Conservation (phyloP, 805 yeast species). For the Priceomyces fermenticarens region DNA sequence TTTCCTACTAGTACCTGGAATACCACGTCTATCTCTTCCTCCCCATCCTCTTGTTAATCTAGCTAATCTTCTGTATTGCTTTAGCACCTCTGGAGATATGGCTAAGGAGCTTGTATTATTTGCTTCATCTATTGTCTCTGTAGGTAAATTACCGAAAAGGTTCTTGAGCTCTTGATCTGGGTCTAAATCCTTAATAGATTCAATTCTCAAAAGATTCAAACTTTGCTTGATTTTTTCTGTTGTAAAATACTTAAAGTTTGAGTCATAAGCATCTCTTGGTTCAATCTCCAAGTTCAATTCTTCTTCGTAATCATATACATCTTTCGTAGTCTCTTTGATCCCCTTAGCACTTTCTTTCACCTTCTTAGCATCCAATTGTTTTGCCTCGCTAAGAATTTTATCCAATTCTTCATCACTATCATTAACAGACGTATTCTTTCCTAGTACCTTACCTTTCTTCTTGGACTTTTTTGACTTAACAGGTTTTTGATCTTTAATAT, state of each 20-base stretch:
- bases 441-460: conserved; percentile 3
- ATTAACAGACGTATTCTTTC: conserved; percentile 4
- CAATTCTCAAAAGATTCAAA: conserved; percentile 41
- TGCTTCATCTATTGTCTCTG: conserved; percentile 69
- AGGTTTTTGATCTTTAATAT: conserved; percentile 10
- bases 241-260: conserved; percentile 47
- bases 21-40: conserved; percentile 67
- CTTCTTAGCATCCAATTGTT: conserved; percentile 18
- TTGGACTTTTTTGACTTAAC: conserved; percentile 22
- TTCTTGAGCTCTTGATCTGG: conserved; percentile 72
- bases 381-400: conserved; percentile 45
- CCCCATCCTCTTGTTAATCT: conserved; percentile 78
- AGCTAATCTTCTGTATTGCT: conserved; percentile 57
- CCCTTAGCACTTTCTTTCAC: conserved; percentile 2
- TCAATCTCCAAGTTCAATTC: conserved; percentile 19
- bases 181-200: conserved; percentile 53
- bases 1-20: conserved; percentile 74
- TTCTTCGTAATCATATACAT: conserved; percentile 22
- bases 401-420: conserved; percentile 62
- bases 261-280: conserved; percentile 38
- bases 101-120: conserved; percentile 70
- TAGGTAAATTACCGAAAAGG: conserved; percentile 68
- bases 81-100: conserved; percentile 64
- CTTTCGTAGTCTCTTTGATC: conserved; percentile 13
- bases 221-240: conserved; percentile 38